Evolutionary conservation across 176 grass and related monocot species (phyloP).

Genomic region (Cymbopogon citratus): DNA sequence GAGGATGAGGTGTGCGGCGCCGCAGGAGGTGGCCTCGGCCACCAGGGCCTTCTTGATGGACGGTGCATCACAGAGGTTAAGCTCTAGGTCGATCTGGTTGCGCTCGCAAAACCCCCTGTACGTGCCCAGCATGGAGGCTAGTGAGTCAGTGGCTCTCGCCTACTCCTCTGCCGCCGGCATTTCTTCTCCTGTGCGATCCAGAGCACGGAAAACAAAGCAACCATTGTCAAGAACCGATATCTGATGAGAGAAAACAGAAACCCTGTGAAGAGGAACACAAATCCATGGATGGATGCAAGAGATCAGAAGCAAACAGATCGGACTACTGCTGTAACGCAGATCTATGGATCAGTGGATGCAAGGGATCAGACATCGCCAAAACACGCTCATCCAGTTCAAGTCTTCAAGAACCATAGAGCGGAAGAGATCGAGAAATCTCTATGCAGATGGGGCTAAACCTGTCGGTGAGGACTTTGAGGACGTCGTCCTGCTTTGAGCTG

Average conservation of each 20-base stretch:
- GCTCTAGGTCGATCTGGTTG: constrained; percentile 78
- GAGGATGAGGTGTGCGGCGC: constrained; percentile 53
- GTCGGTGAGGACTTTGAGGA: constrained; percentile 31
- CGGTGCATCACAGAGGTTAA: constrained; percentile 45
- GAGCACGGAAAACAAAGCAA: too few species aligned
- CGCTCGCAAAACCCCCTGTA: constrained; percentile 71
- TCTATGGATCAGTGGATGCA: too few species aligned
- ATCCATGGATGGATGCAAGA: too few species aligned
- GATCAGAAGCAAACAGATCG: too few species aligned
- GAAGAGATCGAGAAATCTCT: constrained; percentile 64
- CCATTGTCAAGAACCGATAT: too few species aligned
- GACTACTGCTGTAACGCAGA: too few species aligned
- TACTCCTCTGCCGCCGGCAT: not conserved
- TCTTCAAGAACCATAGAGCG: too few species aligned
- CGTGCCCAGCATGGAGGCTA: constrained; percentile 49
- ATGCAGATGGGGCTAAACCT: constrained; percentile 71
- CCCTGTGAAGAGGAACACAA: too few species aligned
- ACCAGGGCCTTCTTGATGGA: constrained; percentile 58
- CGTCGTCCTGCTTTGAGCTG: not conserved
- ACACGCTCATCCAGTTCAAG: too few species aligned
- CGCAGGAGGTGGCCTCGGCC: constrained; percentile 38
- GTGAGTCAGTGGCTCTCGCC: not conserved
- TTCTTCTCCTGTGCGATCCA: too few species aligned
- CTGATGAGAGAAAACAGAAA: too few species aligned
- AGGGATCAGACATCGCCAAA: too few species aligned